Evolutionary conservation across 2,329 filamentous ascomycete genomes (phyloP).

Genomic region (Penicillium sp.): DNA sequence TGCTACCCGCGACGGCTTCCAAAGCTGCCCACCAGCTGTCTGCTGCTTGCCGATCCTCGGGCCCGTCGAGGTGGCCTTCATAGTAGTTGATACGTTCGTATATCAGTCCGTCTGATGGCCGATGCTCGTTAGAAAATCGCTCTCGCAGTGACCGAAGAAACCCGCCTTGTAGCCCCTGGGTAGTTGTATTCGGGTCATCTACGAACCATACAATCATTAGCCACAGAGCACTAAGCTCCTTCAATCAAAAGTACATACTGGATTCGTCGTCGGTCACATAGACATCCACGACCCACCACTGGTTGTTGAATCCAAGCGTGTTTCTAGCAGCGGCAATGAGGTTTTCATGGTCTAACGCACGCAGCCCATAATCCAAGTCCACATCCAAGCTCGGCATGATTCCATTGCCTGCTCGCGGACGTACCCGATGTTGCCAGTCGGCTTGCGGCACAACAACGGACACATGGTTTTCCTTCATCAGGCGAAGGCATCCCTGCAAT

Average conservation of each 20-base stretch:
- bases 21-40: slow-evolving; percentile 16
- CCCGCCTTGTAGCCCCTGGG: background rate
- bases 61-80: slow-evolving; percentile 9
- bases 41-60: slow-evolving; percentile 3
- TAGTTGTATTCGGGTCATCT: background rate
- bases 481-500: slow-evolving; percentile 12
- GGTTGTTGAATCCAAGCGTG: background rate
- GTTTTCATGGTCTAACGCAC: slow-evolving; percentile 9
- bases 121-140: slow-evolving; percentile 11
- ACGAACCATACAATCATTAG: background rate
- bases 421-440: slow-evolving; percentile 15
- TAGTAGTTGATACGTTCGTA: slow-evolving; percentile 17
- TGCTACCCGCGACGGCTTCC: slow-evolving; percentile 2
- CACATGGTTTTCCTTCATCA: slow-evolving; percentile 14
- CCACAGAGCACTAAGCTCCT: background rate
- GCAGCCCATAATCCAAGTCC: slow-evolving; percentile 7
- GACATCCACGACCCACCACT: slow-evolving; percentile 16
- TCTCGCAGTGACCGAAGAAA: slow-evolving; percentile 8
- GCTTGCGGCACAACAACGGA: slow-evolving; percentile 6
- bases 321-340: slow-evolving; percentile 8
- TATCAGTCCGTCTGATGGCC: slow-evolving; percentile 14
- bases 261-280: slow-evolving; percentile 11
- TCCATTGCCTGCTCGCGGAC: background rate
- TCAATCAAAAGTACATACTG: background rate
- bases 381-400: slow-evolving; percentile 6